Evolutionary conservation across 352 stramenopile species (phyloP).

Genomic region (Phytopythium litorale): DNA sequence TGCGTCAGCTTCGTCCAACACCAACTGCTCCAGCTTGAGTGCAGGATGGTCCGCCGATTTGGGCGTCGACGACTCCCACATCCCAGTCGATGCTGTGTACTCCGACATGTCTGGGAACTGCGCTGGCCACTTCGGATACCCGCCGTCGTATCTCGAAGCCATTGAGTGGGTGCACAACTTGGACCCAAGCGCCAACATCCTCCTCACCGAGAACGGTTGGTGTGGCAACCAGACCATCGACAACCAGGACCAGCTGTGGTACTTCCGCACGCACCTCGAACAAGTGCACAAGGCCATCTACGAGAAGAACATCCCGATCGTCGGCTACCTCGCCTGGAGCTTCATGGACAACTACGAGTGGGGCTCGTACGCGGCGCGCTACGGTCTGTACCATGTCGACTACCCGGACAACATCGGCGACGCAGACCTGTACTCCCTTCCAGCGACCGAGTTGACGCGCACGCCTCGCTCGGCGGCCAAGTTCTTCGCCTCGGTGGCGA

Average conservation of each 20-base stretch:
- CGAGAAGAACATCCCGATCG: constrained; percentile 52
- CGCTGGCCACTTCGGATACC: constrained; percentile 32
- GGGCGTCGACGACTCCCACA: constrained; percentile 46
- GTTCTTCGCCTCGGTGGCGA: constrained; percentile 25
- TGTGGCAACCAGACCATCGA: constrained; percentile 54
- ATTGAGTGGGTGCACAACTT: constrained; percentile 45
- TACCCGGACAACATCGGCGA: constrained; percentile 39
- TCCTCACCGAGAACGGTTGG: constrained; percentile 70
- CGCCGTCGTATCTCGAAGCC: constrained; percentile 39
- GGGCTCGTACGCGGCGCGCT: constrained; percentile 34
- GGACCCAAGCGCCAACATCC: constrained; percentile 30
- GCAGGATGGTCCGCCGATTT: constrained; percentile 38
- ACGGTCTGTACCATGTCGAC: constrained; percentile 60
- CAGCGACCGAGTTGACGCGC: constrained; percentile 26
- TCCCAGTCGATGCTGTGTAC: constrained; percentile 23
- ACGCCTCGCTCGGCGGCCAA: constrained; percentile 36
- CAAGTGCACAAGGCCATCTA: constrained; percentile 46
- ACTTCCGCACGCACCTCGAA: constrained; percentile 45
- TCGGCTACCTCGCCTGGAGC: constrained; percentile 90
- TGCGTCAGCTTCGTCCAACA: constrained; percentile 23
- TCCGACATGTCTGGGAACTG: constrained; percentile 3
- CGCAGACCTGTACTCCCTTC: constrained; percentile 14
- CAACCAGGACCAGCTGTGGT: constrained; percentile 56
- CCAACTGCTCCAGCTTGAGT: constrained; percentile 27
- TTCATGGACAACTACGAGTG: constrained; percentile 29